Base-by-base conservation (phyloP, 2,329 filamentous ascomycete genomes). In the Microcyclospora tardicrescens region DNA sequence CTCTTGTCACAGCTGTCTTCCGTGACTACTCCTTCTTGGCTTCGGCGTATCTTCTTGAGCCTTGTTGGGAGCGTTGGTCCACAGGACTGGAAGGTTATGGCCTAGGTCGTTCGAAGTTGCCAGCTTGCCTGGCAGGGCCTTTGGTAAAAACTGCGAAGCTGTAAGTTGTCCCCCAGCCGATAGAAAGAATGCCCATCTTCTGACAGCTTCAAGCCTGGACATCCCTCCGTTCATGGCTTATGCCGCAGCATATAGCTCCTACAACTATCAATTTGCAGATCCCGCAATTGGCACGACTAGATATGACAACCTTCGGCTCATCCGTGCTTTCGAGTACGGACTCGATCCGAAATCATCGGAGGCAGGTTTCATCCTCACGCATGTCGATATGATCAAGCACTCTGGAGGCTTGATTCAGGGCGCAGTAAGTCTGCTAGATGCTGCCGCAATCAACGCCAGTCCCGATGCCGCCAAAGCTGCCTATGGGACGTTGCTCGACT, bases 161-260 rank as follows among this genome's bases (percentile, higher is more conserved):
- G 85, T 93, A 71, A 71, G 83, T n/a, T 24, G 19, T 76, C 14
- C 9, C 6, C 2, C 10, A 12, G 12, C 16, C 3, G 27, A 2
- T 6, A 14, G 13, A 13, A 28, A 19, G 19, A 24, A 10, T 37
- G 16, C 28, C 3, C 15, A 12, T 27, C n/a, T 16, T 34, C 60
- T 44, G 28, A 44, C 32, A 19, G 3, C 6, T 43, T 35, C 15
- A 43, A 77, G 74, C 43, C 62, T 69, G 47, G 80, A 84, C 41
- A 87, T 94, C 59, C 84, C 89, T 53, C 85, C 86, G 2, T 94
- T 93, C 65, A 89, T 94, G 82, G 85, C 91, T 54, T 94, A 79
- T 52, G 75, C 75, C 33, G 74, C 72, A 2, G 72, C 71, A 0
- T 78, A 78, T 53, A 69, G 71, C 16, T 63, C 78, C 13, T 79